phyloP scores from a whole-genome alignment of 345 rosid genomes.

The Stellera chamaejasme region DNA sequence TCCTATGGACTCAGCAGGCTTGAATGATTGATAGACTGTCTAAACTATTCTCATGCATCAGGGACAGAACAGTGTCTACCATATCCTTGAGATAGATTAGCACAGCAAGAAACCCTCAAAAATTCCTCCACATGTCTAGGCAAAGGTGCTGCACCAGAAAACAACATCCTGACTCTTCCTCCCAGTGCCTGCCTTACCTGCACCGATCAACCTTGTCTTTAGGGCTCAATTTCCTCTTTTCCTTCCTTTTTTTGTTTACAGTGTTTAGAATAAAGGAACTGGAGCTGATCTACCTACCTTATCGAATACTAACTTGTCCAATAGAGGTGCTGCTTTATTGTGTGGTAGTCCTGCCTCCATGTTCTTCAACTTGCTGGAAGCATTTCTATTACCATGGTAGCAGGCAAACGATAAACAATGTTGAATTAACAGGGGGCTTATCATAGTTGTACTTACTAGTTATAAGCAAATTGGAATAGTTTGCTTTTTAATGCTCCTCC shows the following conservation, averaged over 20 bases:
- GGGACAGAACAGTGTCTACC: conserved; percentile 29
- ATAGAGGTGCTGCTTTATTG: conserved; percentile 75
- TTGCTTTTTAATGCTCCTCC: conserved; percentile 59
- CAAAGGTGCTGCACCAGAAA: conserved; percentile 96
- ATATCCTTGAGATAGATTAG: conserved; percentile 87
- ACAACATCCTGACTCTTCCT: conserved; percentile 62
- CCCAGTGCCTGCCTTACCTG: conserved; percentile 79
- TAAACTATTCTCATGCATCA: neutral
- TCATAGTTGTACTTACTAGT: conserved; percentile 52
- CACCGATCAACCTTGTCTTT: conserved; percentile 8
- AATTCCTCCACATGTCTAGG: conserved; percentile 90
- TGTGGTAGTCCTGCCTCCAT: conserved; percentile 68
- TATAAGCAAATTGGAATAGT: conserved; percentile 63
- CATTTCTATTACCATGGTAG: conserved; percentile 11
- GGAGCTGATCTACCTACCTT: conserved; percentile 36
- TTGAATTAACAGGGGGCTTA: neutral
- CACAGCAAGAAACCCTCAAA: conserved; percentile 66
- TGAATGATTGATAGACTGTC: neutral
- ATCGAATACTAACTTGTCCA: conserved; percentile 70
- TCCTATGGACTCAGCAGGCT: neutral
- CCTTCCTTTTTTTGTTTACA: too few relatives aligned
- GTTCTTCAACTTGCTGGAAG: conserved; percentile 64
- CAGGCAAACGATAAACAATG: conserved; percentile 2
- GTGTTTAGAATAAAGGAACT: neutral
- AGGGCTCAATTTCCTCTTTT: conserved; percentile 1